These are phyloP conservation scores for Sarocladium kiliense DNA, from an alignment of 2,329 filamentous ascomycete species.

Conservation along the genomic window DNA sequence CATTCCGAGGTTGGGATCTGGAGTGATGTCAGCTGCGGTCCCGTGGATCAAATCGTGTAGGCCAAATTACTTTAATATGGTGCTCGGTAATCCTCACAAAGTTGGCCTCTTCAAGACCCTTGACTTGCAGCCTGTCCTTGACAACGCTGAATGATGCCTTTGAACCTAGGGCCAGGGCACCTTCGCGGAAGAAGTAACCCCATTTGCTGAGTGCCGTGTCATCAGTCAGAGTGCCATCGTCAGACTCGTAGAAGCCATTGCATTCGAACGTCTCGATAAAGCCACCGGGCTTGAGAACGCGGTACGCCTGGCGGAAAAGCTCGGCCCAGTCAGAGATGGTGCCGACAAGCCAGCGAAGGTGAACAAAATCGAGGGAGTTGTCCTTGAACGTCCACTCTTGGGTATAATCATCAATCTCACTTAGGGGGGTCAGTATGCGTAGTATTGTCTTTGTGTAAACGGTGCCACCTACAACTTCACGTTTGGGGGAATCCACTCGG, in stretches of 20 bases:
- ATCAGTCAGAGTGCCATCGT: slow-evolving; percentile 11
- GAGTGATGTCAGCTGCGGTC: background rate
- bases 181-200: slow-evolving; percentile 23
- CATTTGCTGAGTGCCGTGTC: slow-evolving; percentile 10
- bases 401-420: slow-evolving; percentile 27
- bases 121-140: slow-evolving; percentile 14
- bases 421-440: slow-evolving; percentile 9
- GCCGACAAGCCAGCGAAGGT: slow-evolving; percentile 51
- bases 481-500: slow-evolving; percentile 17
- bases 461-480: slow-evolving; percentile 41
- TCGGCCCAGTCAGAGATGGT: slow-evolving; percentile 51
- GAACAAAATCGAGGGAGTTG: slow-evolving; percentile 52
- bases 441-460: no score
- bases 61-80: slow-evolving; percentile 23
- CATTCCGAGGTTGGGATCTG: background rate
- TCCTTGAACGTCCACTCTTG: slow-evolving; percentile 38
- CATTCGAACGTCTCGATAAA: slow-evolving; percentile 24
- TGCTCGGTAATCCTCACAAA: slow-evolving; percentile 28
- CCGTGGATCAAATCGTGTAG: background rate
- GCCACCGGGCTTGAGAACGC: slow-evolving; percentile 39
- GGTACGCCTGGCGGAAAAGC: slow-evolving; percentile 46
- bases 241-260: background rate
- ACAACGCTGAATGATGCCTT: slow-evolving; percentile 18
- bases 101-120: slow-evolving; percentile 22
- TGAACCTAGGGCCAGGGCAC: slow-evolving; percentile 24